Evolutionary conservation across 257 asterid species (phyloP), one percentile per base, ranked within the genome.

Genomic region (Lithospermum erythrorhizon): DNA sequence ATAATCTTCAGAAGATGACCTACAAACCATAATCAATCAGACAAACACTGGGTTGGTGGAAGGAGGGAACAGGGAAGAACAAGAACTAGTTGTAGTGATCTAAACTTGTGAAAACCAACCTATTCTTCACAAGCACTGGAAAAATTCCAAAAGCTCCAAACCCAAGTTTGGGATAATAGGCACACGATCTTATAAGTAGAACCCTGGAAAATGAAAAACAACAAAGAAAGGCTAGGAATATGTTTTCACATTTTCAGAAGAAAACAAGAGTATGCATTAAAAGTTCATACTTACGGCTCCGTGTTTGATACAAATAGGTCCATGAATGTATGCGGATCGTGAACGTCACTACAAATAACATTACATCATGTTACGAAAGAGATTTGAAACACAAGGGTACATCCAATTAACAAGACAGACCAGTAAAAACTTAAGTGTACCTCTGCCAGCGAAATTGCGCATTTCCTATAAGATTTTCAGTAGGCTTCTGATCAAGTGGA

Each of bases 401-500:
- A 67, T 18, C 9, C 2, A 57, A 57, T 41, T 15, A n/a, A 35
- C 24, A 10, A 21, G 19, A n/a, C 2, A n/a, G 49, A 15, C 15
- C 18, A 13, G 14, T 55, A 14, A 22, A 13, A 53, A 65, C 47
- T 27, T 6, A 9, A 37, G 19, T 52, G 65, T 70, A 89, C 97
- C 97, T 89, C 73, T 89, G 97, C 97, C 95, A 89, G 60, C 95
- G 94, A 64, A 86, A 89, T 70, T 84, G 91, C 18, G 97, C 95
- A 65, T 82, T 89, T 72, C 95, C 97, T 27, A 75, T 81, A 64
- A 84, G 75, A 45, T 76, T 79, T 62, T 86, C 91, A 41, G 76
- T 87, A 37, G 91, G 83, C 64, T 73, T 84, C 61, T 82, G 77
- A 65, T 82, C 81, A 47, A 83, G 83, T 32, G 95, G 91, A 73